Evolutionary conservation across 345 rosid genomes (phyloP), one percentile per base, ranked within the genome.

Genomic region (Boechera retrofracta): DNA sequence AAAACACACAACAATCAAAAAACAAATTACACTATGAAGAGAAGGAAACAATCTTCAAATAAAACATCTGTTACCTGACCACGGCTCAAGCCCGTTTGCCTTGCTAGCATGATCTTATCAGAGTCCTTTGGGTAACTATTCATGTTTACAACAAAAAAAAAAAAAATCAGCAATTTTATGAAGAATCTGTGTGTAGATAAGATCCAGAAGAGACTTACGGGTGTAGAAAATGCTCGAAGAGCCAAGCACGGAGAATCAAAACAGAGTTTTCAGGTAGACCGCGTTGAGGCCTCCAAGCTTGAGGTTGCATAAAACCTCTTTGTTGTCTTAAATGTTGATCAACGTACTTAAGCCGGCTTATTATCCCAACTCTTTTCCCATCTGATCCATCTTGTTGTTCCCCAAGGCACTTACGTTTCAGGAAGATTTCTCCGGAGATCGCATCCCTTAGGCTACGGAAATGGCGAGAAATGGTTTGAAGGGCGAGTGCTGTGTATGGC

Each of bases 241-340:
- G 88, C 99, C 99, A 96, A 67, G 98, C 98, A 24, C 98, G 99
- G 61, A 96, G 99, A 75, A 93, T 41, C 48, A 96, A 86, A 73
- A 96, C 99, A 48, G 99, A 91, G 81, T 86, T 93, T 80, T 96
- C 99, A 71, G 99, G 99, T 52, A 96, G 75, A 35, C 99, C 99
- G 39, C 99, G 88, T 78, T 96, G 99, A 45, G 99, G 99, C 76
- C 98, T 89, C 99, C 99, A 96, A 6, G 91, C 96, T 58, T 93
- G 96, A 59, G 90, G 95, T 53, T 73, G 82, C 89, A 89, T 89
- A 92, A 96, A 85, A 26, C 98, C 98, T 66, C 95, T 86, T 75
- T 91, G 98, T 69, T 91, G 97, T 84, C 89, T 89, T 64, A 96
- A 89, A 72, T 96, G 97, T 86, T 90, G 98, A 80, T 96, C 99